These are phyloP conservation scores for Oenanthe sinensis DNA, from an alignment of 129 eudicot species.

Conservation along the genomic window DNA sequence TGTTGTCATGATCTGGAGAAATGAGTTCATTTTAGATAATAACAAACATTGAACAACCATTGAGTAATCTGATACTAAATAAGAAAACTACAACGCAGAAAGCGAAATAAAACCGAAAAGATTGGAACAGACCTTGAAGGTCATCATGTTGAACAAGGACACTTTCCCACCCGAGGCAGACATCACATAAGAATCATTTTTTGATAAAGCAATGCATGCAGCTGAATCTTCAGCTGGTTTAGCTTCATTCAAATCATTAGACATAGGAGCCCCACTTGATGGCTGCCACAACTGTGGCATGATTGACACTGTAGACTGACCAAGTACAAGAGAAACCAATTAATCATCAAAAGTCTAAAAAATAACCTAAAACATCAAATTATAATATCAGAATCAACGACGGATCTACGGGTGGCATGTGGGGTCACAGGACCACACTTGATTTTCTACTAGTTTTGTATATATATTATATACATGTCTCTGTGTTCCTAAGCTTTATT, in stretches of 20 bases:
- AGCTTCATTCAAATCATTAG: slow-evolving; percentile 51
- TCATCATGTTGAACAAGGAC: slow-evolving; percentile 88
- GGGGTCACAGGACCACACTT: too few species aligned
- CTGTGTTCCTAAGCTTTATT: too few species aligned
- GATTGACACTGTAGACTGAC: slow-evolving; percentile 56
- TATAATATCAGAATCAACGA: background rate
- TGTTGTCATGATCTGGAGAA: slow-evolving; percentile 69
- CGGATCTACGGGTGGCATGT: too few species aligned
- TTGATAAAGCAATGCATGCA: slow-evolving; percentile 76
- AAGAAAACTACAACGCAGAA: background rate
- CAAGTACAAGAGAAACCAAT: slow-evolving; percentile 17
- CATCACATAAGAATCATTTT: slow-evolving; percentile 87
- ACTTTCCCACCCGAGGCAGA: slow-evolving; percentile 92
- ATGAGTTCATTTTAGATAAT: slow-evolving; percentile 12
- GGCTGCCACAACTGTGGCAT: slow-evolving; percentile 85
- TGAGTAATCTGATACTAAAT: slow-evolving; percentile 6
- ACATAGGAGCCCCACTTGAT: slow-evolving; percentile 55
- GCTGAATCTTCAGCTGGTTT: slow-evolving; percentile 65
- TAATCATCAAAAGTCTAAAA: slow-evolving; percentile 14
- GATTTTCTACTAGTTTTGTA: too few species aligned
- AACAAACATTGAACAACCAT: slow-evolving; percentile 1
- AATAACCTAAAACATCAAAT: background rate
- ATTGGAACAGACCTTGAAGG: slow-evolving; percentile 52
- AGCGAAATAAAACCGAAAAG: background rate
- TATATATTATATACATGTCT: too few species aligned